Conservation (phyloP, 768 basidiomycete species). For the Boletus sp. region DNA sequence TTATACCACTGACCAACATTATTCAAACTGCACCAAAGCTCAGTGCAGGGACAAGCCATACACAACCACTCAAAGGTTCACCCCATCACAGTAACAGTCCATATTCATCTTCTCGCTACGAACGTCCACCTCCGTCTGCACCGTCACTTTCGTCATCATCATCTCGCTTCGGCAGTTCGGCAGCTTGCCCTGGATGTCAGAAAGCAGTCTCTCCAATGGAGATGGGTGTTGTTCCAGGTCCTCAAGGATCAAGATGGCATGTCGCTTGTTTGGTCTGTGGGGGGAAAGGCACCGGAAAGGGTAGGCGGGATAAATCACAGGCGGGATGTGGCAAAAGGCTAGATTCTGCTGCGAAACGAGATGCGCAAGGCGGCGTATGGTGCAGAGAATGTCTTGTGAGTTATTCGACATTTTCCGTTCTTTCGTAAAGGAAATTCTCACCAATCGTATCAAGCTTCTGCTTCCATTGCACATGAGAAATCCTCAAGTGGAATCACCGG, state of each 20-base stretch:
- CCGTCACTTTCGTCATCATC: slow-evolving; percentile 15
- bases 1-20: slow-evolving; percentile 19
- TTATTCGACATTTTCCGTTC: slow-evolving; percentile 5
- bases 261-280: slow-evolving; percentile 76
- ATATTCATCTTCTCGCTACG: slow-evolving; percentile 33
- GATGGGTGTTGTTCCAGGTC: slow-evolving; percentile 80
- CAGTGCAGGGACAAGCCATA: slow-evolving; percentile 1
- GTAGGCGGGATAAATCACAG: slow-evolving; percentile 51
- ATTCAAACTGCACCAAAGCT: slow-evolving; percentile 9
- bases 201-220: slow-evolving; percentile 81
- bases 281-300: slow-evolving; percentile 50
- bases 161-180: slow-evolving; percentile 38
- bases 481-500: slow-evolving; percentile 53
- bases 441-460: slow-evolving; percentile 45
- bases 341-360: slow-evolving; percentile 79
- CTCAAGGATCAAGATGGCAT: slow-evolving; percentile 82
- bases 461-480: slow-evolving; percentile 48
- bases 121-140: slow-evolving; percentile 20
- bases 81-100: slow-evolving; percentile 8
- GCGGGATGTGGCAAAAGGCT: slow-evolving; percentile 82
- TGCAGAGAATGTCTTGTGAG: slow-evolving; percentile 82
- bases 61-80: slow-evolving; percentile 14
- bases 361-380: slow-evolving; percentile 70
- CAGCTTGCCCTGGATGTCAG: slow-evolving; percentile 72
- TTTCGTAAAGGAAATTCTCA: slow-evolving; percentile 3